These are phyloP conservation scores for Allomyces arbusculus DNA, from an alignment of 192 early-diverging fungal genomes.

Conservation along the genomic window DNA sequence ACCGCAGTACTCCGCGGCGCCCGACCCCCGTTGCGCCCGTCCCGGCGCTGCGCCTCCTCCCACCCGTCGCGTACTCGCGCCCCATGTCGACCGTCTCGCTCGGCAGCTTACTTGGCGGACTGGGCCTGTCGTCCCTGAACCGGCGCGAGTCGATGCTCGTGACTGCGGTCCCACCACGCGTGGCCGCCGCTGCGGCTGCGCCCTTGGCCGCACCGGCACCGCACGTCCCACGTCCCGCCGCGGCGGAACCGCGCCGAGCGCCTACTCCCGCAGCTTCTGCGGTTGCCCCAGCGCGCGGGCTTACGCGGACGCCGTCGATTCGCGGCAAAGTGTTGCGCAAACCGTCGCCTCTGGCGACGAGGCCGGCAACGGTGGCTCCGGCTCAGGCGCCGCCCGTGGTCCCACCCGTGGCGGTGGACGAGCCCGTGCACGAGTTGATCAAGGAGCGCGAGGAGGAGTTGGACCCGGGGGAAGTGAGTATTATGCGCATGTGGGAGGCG, in stretches of 20 bases:
- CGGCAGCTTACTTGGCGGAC: not conserved
- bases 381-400: not conserved
- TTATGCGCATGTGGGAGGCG: not conserved
- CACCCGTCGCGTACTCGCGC: not conserved
- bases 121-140: not conserved
- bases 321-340: not conserved
- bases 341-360: not conserved
- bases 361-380: not conserved
- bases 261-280: too few relatives aligned
- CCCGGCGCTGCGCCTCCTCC: not conserved
- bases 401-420: not conserved
- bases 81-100: too few relatives aligned
- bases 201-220: too few relatives aligned
- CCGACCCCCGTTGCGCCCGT: not conserved
- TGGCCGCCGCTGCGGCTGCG: too few relatives aligned
- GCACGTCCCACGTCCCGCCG: too few relatives aligned
- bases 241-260: too few relatives aligned
- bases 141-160: not conserved
- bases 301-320: not conserved
- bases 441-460: not conserved
- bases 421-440: not conserved
- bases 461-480: not conserved
- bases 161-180: too few relatives aligned
- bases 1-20: too few relatives aligned
- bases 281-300: not conserved